Conservation (phyloP, 164 flowering plant genomes). For the Piper longum region DNA sequence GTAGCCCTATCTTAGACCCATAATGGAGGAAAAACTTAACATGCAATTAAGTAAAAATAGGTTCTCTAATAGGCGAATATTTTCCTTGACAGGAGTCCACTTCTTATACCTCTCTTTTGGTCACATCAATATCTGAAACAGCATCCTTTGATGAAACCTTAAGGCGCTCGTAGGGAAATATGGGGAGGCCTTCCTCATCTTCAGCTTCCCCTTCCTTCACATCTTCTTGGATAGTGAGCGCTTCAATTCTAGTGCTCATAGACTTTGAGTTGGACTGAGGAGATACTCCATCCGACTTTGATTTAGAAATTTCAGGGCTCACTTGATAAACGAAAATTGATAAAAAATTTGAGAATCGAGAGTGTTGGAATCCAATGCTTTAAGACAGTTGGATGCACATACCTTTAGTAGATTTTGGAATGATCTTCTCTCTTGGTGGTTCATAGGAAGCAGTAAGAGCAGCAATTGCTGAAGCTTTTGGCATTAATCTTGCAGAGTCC, state of each 20-base stretch:
- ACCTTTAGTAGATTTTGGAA: conserved; percentile 59
- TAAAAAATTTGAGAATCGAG: conserved; percentile 1
- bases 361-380: background rate
- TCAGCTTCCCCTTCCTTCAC: conserved; percentile 79
- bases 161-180: conserved; percentile 37
- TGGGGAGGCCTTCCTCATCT: conserved; percentile 73
- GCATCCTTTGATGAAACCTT: conserved; percentile 33
- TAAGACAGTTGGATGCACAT: conserved; percentile 1
- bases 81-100: background rate
- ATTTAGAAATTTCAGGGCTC: conserved; percentile 31
- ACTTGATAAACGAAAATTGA: conserved; percentile 16
- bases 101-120: conserved; percentile 57
- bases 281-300: conserved; percentile 24
- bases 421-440: conserved; percentile 23
- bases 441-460: conserved; percentile 59
- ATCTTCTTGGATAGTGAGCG: conserved; percentile 69
- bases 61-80: background rate
- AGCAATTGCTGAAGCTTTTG: conserved; percentile 65
- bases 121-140: conserved; percentile 37
- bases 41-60: background rate
- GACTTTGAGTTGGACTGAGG: conserved; percentile 3
- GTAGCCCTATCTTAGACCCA: background rate
- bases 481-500: conserved; percentile 39
- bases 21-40: background rate
- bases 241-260: conserved; percentile 41